phyloP scores from a whole-genome alignment of 148 eudicot genomes.

The Vaccinium myrtillus region DNA sequence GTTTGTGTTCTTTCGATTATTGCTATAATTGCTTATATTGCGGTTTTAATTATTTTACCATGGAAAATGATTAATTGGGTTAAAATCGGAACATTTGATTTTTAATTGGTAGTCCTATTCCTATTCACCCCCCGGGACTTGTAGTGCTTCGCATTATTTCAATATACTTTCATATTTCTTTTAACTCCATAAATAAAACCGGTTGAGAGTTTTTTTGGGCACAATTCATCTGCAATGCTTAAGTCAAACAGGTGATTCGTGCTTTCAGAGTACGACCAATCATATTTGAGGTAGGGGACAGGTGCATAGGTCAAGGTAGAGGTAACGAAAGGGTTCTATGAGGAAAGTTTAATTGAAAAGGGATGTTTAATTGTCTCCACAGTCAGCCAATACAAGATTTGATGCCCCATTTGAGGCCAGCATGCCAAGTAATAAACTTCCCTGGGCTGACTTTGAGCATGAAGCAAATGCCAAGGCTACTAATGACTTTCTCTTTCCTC shows the following conservation, averaged over 20 bases:
- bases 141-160: too few relatives aligned
- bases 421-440: conserved; percentile 4
- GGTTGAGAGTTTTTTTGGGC: neutral
- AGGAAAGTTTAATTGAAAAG: neutral
- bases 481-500: neutral
- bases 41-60: too few relatives aligned
- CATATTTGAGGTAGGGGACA: neutral
- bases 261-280: neutral
- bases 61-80: too few relatives aligned
- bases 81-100: too few relatives aligned
- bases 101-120: too few relatives aligned
- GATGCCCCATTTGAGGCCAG: neutral
- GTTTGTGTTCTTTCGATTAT: too few relatives aligned
- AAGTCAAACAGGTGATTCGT: neutral
- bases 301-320: neutral
- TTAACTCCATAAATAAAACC: neutral
- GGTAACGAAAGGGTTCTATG: neutral
- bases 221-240: neutral
- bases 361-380: neutral
- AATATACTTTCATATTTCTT: neutral
- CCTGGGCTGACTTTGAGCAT: neutral
- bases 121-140: too few relatives aligned
- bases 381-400: neutral
- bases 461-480: conserved; percentile 4
- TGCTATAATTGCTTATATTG: too few relatives aligned